A percentile compares a stretch with the other conserved stretches of the same genome.
phyloP scores from a whole-genome alignment of 768 basidiomycete genomes.

The Xerocomus spinulosus region DNA sequence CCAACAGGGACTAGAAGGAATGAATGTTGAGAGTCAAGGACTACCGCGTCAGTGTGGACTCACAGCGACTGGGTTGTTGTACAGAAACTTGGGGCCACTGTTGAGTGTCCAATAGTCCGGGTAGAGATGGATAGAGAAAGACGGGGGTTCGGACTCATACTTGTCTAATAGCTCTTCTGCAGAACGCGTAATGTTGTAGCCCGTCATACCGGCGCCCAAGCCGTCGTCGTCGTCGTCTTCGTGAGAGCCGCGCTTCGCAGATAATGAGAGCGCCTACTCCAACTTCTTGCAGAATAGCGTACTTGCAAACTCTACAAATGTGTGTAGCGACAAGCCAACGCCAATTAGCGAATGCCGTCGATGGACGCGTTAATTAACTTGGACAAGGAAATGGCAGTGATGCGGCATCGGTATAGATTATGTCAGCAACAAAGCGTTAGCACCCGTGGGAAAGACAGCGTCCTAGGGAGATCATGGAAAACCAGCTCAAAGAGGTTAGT shows the following conservation, averaged over 20 bases:
- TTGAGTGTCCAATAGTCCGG: constrained; percentile 82
- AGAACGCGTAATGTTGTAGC: constrained; percentile 70
- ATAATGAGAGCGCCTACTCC: not conserved
- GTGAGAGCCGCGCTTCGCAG: not conserved
- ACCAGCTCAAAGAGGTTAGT: constrained; percentile 39
- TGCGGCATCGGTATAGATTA: constrained; percentile 10
- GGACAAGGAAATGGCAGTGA: not conserved
- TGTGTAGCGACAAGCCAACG: not conserved
- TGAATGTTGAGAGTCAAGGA: constrained; percentile 5
- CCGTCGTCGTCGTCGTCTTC: constrained; percentile 5
- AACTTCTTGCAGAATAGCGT: not conserved
- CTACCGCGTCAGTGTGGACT: constrained; percentile 9
- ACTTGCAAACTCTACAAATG: not conserved
- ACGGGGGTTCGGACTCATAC: constrained; percentile 55
- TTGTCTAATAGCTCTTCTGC: constrained; percentile 55
- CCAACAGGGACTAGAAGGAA: constrained; percentile 59
- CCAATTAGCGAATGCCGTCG: constrained; percentile 1
- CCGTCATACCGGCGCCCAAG: constrained; percentile 45
- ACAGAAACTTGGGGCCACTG: constrained; percentile 74
- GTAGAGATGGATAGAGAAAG: constrained; percentile 75
- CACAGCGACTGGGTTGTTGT: constrained; percentile 71
- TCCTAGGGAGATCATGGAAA: constrained; percentile 27
- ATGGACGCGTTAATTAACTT: constrained; percentile 21
- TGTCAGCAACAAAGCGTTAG: constrained; percentile 13
- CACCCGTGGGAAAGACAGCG: constrained; percentile 19